A percentile compares a stretch with the other conserved stretches of the same genome.
These are phyloP conservation scores for Amoebophrya sp. DNA, from an alignment of 169 alveolate genomes.

Conservation along the genomic window DNA sequence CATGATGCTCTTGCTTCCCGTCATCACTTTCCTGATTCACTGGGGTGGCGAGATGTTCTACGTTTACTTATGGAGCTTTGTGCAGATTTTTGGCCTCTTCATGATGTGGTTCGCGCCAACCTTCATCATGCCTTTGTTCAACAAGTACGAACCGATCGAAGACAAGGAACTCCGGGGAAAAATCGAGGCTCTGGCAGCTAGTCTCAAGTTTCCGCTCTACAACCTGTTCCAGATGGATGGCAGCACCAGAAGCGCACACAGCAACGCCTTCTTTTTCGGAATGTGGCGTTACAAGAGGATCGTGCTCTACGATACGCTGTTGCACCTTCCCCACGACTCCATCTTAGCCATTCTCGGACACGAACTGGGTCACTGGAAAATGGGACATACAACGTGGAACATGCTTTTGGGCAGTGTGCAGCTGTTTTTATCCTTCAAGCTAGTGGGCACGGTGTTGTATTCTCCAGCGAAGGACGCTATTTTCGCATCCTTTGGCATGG, in stretches of 20 bases:
- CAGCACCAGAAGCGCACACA: slow-evolving; percentile 76
- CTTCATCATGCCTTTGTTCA: slow-evolving; percentile 52
- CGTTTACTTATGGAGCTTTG: slow-evolving; percentile 55
- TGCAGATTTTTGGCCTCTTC: neutral
- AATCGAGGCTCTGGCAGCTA: slow-evolving; percentile 63
- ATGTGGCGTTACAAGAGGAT: slow-evolving; percentile 80
- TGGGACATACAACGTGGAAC: slow-evolving; percentile 51
- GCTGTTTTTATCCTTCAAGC: slow-evolving; percentile 63
- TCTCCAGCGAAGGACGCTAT: slow-evolving; percentile 57
- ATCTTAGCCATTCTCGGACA: slow-evolving; percentile 69
- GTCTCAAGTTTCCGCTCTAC: slow-evolving; percentile 71
- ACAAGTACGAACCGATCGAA: slow-evolving; percentile 78
- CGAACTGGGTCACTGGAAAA: slow-evolving; percentile 60
- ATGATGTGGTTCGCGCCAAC: slow-evolving; percentile 1
- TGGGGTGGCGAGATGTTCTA: slow-evolving; percentile 84
- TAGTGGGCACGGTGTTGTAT: slow-evolving; percentile 54
- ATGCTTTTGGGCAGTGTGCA: slow-evolving; percentile 49
- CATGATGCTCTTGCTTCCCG: slow-evolving; percentile 60
- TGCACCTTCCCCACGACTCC: slow-evolving; percentile 69
- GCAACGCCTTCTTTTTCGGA: slow-evolving; percentile 90
- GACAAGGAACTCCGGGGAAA: slow-evolving; percentile 68
- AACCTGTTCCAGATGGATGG: slow-evolving; percentile 83
- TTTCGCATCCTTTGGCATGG: slow-evolving; percentile 72
- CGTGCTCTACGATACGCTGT: slow-evolving; percentile 82
- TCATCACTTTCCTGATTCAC: slow-evolving; percentile 68